Conservation (phyloP, 139 green algal species). For the Coelastrella sp. region DNA sequence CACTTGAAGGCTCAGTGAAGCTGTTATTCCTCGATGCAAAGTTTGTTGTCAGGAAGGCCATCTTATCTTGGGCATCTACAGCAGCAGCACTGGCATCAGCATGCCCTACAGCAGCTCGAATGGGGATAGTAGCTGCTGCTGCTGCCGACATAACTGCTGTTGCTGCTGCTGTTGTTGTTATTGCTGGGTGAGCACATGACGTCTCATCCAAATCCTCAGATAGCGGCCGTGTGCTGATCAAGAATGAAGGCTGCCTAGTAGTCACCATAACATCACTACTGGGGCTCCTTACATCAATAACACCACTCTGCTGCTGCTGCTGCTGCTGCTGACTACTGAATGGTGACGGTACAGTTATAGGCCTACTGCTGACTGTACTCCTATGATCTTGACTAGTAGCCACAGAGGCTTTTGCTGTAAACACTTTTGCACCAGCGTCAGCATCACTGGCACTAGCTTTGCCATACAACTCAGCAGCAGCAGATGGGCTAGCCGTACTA, state of each 20-base stretch:
- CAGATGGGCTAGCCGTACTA: too few species aligned
- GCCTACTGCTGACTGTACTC: too few species aligned
- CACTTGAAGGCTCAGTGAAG: background rate
- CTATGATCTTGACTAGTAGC: too few species aligned
- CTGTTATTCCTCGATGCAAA: background rate
- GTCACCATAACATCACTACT: background rate
- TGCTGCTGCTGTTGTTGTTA: too few species aligned
- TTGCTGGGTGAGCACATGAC: too few species aligned
- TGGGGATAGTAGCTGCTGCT: background rate
- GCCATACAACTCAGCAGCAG: too few species aligned
- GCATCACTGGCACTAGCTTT: too few species aligned
- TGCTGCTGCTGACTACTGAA: conserved; percentile 25
- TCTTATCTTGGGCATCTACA: background rate
- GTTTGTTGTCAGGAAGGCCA: background rate
- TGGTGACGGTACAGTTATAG: too few species aligned
- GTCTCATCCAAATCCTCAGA: background rate
- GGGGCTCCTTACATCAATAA: background rate
- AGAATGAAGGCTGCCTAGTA: conserved; percentile 21
- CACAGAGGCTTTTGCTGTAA: too few species aligned
- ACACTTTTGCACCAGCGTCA: too few species aligned
- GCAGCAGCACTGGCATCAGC: background rate
- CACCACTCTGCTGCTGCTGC: background rate
- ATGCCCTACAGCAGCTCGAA: too few species aligned
- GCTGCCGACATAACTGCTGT: background rate
- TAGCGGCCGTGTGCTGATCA: conserved; percentile 23